Conservation (phyloP, 768 basidiomycete genomes). For the Trametes cinnabarina region DNA sequence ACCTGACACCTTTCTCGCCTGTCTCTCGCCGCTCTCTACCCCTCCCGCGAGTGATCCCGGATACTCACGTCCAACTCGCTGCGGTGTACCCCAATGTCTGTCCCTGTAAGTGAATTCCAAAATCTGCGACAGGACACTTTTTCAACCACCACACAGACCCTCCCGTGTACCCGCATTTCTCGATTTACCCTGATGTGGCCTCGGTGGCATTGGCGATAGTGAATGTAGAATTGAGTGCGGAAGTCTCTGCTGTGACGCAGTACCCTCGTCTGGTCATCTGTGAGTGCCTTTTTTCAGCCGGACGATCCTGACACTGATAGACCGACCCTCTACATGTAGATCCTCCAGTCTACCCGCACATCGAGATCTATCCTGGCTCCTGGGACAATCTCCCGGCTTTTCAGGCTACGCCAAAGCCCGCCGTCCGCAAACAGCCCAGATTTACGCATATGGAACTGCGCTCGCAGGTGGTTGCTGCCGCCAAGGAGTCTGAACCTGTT, state of each 20-base stretch:
- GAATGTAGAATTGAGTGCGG: not conserved
- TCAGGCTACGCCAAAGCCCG: too few species aligned
- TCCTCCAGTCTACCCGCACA: slow-evolving; percentile 27
- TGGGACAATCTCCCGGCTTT: not conserved
- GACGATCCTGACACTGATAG: not conserved
- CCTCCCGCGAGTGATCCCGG: not conserved
- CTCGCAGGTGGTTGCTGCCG: not conserved
- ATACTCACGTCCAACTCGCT: slow-evolving; percentile 11
- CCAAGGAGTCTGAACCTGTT: not conserved
- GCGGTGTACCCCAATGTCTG: slow-evolving; percentile 22
- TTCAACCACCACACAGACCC: slow-evolving; percentile 19
- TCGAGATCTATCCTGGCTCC: slow-evolving; percentile 28
- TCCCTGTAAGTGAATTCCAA: slow-evolving; percentile 21
- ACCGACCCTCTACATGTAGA: slow-evolving; percentile 8
- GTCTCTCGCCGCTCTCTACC: slow-evolving; percentile 15
- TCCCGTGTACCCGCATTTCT: slow-evolving; percentile 27
- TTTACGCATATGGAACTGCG: slow-evolving; percentile 26
- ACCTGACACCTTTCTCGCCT: slow-evolving; percentile 18
- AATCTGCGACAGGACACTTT: too few species aligned
- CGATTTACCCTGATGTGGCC: slow-evolving; percentile 23
- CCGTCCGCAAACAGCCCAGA: not conserved
- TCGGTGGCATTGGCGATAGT: not conserved
- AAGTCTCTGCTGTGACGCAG: not conserved
- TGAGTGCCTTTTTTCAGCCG: not conserved
- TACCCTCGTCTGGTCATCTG: slow-evolving; percentile 17